phyloP scores from a whole-genome alignment of 345 rosid species.

The Isatis tinctoria region DNA sequence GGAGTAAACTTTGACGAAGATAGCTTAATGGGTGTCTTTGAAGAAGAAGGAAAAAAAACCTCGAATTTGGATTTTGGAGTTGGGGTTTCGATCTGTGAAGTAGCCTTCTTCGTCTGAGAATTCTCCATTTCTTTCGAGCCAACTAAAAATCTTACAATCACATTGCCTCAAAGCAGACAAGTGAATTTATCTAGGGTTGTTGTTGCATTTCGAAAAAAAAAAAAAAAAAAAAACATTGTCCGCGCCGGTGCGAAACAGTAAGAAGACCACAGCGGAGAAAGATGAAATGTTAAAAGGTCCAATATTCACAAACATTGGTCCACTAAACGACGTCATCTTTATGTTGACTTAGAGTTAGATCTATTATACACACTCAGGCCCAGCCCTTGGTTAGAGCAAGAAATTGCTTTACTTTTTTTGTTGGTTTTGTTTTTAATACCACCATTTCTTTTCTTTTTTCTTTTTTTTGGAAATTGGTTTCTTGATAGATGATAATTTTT shows the following conservation, averaged over 20 bases:
- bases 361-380: not conserved
- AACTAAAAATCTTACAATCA: constrained; percentile 9
- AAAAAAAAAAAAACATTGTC: not conserved
- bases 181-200: constrained; percentile 16
- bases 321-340: not conserved
- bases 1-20: not conserved
- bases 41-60: constrained; percentile 38
- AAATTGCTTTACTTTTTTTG: not conserved
- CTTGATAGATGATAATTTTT: too few relatives aligned
- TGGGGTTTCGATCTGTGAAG: constrained; percentile 50
- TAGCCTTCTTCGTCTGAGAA: constrained; percentile 62
- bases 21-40: not conserved
- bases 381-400: not conserved
- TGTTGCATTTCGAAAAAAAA: not conserved
- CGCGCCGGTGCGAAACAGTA: constrained; percentile 29
- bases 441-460: too few relatives aligned
- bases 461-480: too few relatives aligned
- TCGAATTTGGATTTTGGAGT: constrained; percentile 65
- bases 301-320: not conserved
- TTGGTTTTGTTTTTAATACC: not conserved
- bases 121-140: constrained; percentile 50
- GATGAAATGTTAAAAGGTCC: not conserved
- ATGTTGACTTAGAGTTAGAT: not conserved
- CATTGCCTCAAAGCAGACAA: constrained; percentile 22
- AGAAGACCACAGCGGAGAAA: not conserved